Conservation (phyloP, 2,329 filamentous ascomycete genomes). For the Ambrosiella beaveri region DNA sequence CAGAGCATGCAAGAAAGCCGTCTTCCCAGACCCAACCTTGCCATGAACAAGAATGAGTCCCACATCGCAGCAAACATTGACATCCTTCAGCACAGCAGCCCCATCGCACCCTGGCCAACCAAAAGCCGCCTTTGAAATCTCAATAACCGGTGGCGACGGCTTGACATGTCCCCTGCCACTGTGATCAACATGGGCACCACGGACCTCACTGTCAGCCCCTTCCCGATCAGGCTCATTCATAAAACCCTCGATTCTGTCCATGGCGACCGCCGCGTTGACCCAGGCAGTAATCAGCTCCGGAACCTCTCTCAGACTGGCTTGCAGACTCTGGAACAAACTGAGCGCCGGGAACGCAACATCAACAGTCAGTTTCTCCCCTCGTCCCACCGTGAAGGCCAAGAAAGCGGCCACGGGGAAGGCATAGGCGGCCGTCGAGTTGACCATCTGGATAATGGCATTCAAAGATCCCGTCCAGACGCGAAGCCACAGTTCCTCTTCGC, state of each 20-base stretch:
- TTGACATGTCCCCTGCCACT: slow-evolving; percentile 19
- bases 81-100: slow-evolving; percentile 20
- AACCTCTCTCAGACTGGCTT: slow-evolving; percentile 54
- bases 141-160: slow-evolving; percentile 17
- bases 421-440: slow-evolving; percentile 54
- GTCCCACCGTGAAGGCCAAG: slow-evolving; percentile 60
- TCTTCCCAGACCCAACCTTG: slow-evolving; percentile 44
- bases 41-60: slow-evolving; percentile 41
- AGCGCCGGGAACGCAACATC: slow-evolving; percentile 78
- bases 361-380: slow-evolving; percentile 50
- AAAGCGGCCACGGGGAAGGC: slow-evolving; percentile 69
- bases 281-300: slow-evolving; percentile 59
- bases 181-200: neutral
- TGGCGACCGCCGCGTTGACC: slow-evolving; percentile 67
- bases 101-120: slow-evolving; percentile 50
- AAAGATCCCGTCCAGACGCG: slow-evolving; percentile 48
- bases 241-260: slow-evolving; percentile 67
- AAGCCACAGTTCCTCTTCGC: slow-evolving; percentile 49
- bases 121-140: slow-evolving; percentile 51
- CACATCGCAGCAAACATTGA: slow-evolving; percentile 25
- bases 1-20: slow-evolving; percentile 39
- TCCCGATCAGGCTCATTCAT: slow-evolving; percentile 72
- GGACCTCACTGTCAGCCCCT: slow-evolving; percentile 17
- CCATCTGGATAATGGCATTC: slow-evolving; percentile 43
- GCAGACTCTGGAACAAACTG: slow-evolving; percentile 61